Evolutionary conservation across 768 basidiomycete species (phyloP).

Genomic region (Pleurotus platypus): DNA sequence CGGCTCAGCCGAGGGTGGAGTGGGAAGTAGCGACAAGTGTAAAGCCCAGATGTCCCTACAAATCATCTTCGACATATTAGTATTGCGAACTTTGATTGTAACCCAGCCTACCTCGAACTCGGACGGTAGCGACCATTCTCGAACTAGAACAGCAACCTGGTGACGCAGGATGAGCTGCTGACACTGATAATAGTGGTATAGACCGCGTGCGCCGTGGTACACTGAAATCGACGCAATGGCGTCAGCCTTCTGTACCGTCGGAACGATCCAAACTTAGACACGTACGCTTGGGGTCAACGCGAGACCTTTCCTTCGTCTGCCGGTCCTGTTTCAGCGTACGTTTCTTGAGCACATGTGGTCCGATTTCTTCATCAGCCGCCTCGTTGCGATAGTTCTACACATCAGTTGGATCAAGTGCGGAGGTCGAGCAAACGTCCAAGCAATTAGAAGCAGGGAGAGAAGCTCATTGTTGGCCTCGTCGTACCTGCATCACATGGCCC

Average conservation of each 20-base stretch:
- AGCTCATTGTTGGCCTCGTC: slow-evolving; percentile 4
- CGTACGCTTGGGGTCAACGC: slow-evolving; percentile 57
- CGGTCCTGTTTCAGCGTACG: slow-evolving; percentile 58
- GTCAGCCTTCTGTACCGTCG: not conserved
- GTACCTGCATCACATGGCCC: slow-evolving; percentile 86
- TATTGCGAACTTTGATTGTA: not conserved
- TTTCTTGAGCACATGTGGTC: slow-evolving; percentile 61
- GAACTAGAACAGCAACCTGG: slow-evolving; percentile 61
- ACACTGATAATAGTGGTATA: slow-evolving; percentile 80
- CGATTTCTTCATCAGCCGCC: slow-evolving; percentile 53
- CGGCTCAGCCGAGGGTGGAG: slow-evolving; percentile 61
- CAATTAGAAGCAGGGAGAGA: not conserved
- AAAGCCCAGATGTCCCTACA: slow-evolving; percentile 83
- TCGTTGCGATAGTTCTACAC: slow-evolving; percentile 80
- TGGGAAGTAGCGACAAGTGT: slow-evolving; percentile 59
- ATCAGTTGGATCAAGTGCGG: not conserved
- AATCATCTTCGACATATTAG: slow-evolving; percentile 42
- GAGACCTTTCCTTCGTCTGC: slow-evolving; percentile 46
- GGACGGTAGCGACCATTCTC: slow-evolving; percentile 66
- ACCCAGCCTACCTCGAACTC: slow-evolving; percentile 68
- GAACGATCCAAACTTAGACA: slow-evolving; percentile 12
- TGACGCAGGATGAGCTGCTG: slow-evolving; percentile 78
- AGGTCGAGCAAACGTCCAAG: not conserved
- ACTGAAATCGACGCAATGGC: slow-evolving; percentile 39
- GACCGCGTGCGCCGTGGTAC: slow-evolving; percentile 77